Percentiles rank a stretch among this genome's conserved stretches.
These are phyloP conservation scores for Cutaneotrichosporon sp. DNA, from an alignment of 1,284 basidiomycete genomes.

Conservation along the genomic window DNA sequence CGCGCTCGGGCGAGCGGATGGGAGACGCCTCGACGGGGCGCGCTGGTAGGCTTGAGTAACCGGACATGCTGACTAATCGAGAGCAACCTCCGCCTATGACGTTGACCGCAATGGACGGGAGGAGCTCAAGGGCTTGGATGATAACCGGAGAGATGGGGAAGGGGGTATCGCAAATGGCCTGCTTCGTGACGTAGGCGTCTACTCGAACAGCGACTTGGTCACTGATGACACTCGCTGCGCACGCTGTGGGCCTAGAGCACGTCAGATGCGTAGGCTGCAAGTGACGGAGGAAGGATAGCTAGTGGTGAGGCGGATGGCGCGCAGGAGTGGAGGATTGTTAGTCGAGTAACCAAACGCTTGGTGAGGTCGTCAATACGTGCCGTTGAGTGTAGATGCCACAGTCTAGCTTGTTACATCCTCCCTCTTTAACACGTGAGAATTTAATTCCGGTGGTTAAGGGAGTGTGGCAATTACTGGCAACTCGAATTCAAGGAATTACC, in stretches of 20 bases:
- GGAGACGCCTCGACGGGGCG: slow-evolving; percentile 7
- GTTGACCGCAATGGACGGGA: not conserved
- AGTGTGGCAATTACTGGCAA: not conserved
- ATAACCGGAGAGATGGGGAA: not conserved
- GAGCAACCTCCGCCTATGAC: not conserved
- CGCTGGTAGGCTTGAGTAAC: slow-evolving; percentile 1
- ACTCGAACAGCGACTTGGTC: not conserved
- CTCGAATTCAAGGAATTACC: too few relatives aligned
- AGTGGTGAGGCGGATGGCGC: not conserved
- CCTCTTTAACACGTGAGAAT: not conserved
- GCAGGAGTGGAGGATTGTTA: not conserved
- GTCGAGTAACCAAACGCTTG: not conserved
- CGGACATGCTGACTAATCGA: slow-evolving; percentile 1
- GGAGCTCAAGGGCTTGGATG: not conserved
- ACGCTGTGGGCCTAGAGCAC: not conserved
- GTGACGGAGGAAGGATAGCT: not conserved
- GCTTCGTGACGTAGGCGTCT: not conserved
- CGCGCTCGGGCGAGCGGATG: slow-evolving; percentile 9
- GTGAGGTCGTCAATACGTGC: not conserved
- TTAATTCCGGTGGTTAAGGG: slow-evolving; percentile 1
- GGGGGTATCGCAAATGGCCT: not conserved
- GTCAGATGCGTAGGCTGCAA: not conserved
- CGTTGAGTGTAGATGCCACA: not conserved
- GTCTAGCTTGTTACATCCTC: not conserved
- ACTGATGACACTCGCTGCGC: not conserved